Evolutionary conservation across 2,329 filamentous ascomycete species (phyloP), one percentile per base, ranked within the genome.

Genomic region (Harringtonia aguacate): DNA sequence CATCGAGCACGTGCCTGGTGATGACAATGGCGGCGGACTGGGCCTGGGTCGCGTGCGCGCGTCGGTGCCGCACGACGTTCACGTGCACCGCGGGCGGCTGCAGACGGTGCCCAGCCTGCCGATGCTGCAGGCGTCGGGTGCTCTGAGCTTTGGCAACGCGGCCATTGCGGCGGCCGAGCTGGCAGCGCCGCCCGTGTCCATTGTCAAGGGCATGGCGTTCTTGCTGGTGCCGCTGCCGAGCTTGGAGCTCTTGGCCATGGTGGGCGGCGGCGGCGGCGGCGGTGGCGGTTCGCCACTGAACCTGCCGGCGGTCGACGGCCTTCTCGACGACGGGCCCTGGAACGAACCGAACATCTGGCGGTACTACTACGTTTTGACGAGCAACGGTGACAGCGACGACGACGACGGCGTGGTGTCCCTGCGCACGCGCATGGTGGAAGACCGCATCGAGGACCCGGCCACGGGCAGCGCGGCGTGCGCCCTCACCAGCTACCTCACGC

Each of bases 151-250:
- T n/a, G n/a, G n/a, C n/a, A n/a, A n/a, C n/a, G n/a, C n/a, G n/a
- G n/a, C n/a, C n/a, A n/a, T n/a, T n/a, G n/a, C n/a, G n/a, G n/a
- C n/a, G n/a, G 60, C 60, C 5, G 65, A 69, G 58, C 50, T 64
- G 28, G 47, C 52, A 12, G 66, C 70, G 9, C 70, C 73, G 14
- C 55, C 76, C 17, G 69, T 79, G 45, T 79, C 74, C 50, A 75
- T 88, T 37, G 83, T 87, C 30, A 77, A 76, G 36, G 85, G 84
- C 39, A 83, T 89, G 79, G 76, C 75, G 1, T 88, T 87, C 58
- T 61, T 77, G n/a, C 70, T 86, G 28, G 66, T 84, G 14, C 64
- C 75, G 51, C 65, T 92, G 20, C 66, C 74, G 0, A 70, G 68
- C 43, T 60, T 86, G 10, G 76, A 77, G 27, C 68, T 72, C 8